Conservation (phyloP, 2,329 filamentous ascomycete genomes). For the Ophiostoma angusticollis region DNA sequence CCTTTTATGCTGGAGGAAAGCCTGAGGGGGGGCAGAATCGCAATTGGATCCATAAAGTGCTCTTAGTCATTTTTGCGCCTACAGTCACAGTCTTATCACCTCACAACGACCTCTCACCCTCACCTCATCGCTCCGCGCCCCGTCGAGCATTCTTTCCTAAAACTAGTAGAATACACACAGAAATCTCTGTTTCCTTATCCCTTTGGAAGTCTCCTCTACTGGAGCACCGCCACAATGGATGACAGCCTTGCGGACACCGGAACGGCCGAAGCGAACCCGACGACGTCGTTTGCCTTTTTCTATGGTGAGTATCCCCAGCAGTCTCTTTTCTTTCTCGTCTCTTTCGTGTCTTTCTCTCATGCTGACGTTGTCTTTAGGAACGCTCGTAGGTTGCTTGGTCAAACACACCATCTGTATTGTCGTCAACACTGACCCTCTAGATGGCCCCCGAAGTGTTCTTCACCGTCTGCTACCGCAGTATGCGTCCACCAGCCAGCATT, state of each 20-base stretch:
- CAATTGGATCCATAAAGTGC: too few species aligned
- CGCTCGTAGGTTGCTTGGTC: slow-evolving; percentile 19
- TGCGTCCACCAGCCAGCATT: slow-evolving; percentile 33
- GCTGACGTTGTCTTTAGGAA: too few species aligned
- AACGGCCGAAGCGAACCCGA: slow-evolving; percentile 4
- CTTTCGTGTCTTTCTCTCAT: background rate
- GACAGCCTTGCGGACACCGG: slow-evolving; percentile 7
- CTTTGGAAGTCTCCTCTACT: too few species aligned
- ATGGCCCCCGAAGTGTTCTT: slow-evolving; percentile 85
- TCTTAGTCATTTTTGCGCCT: too few species aligned
- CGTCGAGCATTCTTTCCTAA: too few species aligned
- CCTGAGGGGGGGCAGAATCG: too few species aligned
- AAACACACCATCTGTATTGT: too few species aligned
- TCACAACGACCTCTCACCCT: too few species aligned
- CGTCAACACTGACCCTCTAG: slow-evolving; percentile 14
- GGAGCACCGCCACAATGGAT: background rate
- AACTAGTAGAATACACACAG: too few species aligned
- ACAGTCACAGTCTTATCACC: too few species aligned
- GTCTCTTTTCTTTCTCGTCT: background rate
- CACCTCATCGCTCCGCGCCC: too few species aligned
- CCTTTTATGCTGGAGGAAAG: background rate
- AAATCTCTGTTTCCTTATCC: too few species aligned
- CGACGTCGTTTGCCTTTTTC: slow-evolving; percentile 36
- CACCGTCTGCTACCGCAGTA: slow-evolving; percentile 61
- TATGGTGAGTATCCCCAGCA: slow-evolving; percentile 32